Percentiles rank a stretch among this genome's conserved stretches.
Conservation (phyloP, 768 basidiomycete genomes). For the Paxillus involutus region DNA sequence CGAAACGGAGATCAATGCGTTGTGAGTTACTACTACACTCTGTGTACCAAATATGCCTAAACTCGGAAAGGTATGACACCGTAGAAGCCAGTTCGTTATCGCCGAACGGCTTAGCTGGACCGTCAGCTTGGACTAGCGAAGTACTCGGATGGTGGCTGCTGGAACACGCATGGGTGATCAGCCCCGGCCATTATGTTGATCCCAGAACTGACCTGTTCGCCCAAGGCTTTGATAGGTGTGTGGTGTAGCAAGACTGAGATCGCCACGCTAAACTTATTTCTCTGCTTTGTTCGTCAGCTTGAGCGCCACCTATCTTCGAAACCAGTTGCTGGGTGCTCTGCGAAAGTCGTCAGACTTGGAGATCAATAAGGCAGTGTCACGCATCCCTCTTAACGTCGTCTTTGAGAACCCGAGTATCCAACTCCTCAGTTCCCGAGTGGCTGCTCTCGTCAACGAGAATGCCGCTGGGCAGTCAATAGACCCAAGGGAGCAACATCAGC, state of each 20-base stretch:
- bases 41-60: constrained; percentile 19
- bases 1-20: constrained; percentile 42
- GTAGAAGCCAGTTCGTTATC: constrained; percentile 27
- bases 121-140: constrained; percentile 22
- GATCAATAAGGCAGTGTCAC: constrained; percentile 20
- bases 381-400: constrained; percentile 33
- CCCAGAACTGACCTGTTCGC: constrained; percentile 26
- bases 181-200: constrained; percentile 3
- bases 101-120: constrained; percentile 21
- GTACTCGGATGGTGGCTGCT: constrained; percentile 27
- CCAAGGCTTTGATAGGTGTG: constrained; percentile 40
- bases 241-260: not conserved
- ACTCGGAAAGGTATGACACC: constrained; percentile 27
- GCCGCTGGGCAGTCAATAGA: not conserved
- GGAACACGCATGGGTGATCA: constrained; percentile 21
- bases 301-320: constrained; percentile 30
- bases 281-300: constrained; percentile 15
- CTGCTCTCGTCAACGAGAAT: constrained; percentile 4
- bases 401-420: constrained; percentile 41
- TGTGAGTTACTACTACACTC: constrained; percentile 33
- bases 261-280: not conserved
- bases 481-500: constrained; percentile 8
- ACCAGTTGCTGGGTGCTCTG: constrained; percentile 20
- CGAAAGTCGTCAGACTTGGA: constrained; percentile 31
- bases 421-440: constrained; percentile 27